Percentiles rank a stretch among this genome's conserved stretches.
Conservation (phyloP, 1,284 basidiomycete species). For the Ganoderma lucidum region DNA sequence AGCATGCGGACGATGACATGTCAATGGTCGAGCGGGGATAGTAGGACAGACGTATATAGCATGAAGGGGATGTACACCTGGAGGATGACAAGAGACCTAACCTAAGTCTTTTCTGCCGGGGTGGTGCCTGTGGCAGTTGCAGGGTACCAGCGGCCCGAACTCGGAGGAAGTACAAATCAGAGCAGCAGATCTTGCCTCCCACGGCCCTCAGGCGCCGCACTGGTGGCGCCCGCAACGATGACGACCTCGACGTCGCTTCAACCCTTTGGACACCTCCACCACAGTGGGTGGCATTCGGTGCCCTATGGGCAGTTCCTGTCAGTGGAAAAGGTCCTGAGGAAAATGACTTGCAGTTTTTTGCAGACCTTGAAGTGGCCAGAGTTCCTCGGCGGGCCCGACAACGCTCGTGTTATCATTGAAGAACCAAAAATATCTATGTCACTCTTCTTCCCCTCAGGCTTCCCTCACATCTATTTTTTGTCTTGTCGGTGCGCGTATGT, state of each 20-base stretch:
- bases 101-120: neutral
- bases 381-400: neutral
- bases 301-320: slow-evolving; percentile 1
- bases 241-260: neutral
- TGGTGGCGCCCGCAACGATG: neutral
- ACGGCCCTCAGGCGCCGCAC: neutral
- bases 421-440: neutral
- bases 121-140: neutral
- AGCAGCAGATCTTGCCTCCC: neutral
- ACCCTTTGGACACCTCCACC: neutral
- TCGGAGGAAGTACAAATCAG: neutral
- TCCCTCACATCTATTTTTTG: neutral
- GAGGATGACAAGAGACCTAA: neutral
- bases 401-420: neutral
- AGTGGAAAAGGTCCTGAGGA: neutral
- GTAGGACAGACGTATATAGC: neutral
- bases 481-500: neutral
- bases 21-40: neutral
- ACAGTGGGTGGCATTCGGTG: neutral
- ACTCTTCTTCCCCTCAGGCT: neutral
- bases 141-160: neutral
- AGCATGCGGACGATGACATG: neutral
- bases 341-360: neutral
- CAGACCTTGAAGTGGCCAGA: neutral
- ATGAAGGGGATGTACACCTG: neutral